Conservation (phyloP, 257 asterid species). For the Solanum sitiens region DNA sequence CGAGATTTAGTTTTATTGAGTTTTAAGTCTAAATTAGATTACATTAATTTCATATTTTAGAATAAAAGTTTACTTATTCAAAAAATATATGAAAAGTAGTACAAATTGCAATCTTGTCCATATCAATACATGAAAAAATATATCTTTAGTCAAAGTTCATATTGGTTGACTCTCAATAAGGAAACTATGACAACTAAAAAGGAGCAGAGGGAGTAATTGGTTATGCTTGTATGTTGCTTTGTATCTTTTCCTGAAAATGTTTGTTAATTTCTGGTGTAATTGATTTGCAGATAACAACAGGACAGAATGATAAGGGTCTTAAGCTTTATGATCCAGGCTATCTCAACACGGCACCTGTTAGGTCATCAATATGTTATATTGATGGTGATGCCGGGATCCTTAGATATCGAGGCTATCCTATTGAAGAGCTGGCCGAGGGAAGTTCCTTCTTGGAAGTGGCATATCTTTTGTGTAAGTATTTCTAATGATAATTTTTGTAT, state of each 20-base stretch:
- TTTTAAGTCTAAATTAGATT: too few species aligned
- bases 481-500: neutral
- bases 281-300: slow-evolving; percentile 54
- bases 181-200: neutral
- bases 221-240: neutral
- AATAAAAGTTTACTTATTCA: too few species aligned
- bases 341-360: slow-evolving; percentile 93
- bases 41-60: too few species aligned
- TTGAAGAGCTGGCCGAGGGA: slow-evolving; percentile 91
- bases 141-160: neutral
- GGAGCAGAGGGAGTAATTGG: neutral
- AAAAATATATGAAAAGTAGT: too few species aligned
- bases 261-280: slow-evolving; percentile 7
- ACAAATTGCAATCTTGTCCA: neutral
- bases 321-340: slow-evolving; percentile 98
- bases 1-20: neutral
- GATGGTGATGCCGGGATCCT: slow-evolving; percentile 98
- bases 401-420: slow-evolving; percentile 91
- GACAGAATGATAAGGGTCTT: slow-evolving; percentile 80
- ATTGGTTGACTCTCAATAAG: neutral
- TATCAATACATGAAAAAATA: neutral
- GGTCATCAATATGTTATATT: slow-evolving; percentile 83
- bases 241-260: neutral
- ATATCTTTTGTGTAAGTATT: slow-evolving; percentile 74
- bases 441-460: slow-evolving; percentile 93